Evolutionary conservation across 139 green algal genomes (phyloP), one percentile per base, ranked within the genome.

Genomic region (Haematococcus sp.): DNA sequence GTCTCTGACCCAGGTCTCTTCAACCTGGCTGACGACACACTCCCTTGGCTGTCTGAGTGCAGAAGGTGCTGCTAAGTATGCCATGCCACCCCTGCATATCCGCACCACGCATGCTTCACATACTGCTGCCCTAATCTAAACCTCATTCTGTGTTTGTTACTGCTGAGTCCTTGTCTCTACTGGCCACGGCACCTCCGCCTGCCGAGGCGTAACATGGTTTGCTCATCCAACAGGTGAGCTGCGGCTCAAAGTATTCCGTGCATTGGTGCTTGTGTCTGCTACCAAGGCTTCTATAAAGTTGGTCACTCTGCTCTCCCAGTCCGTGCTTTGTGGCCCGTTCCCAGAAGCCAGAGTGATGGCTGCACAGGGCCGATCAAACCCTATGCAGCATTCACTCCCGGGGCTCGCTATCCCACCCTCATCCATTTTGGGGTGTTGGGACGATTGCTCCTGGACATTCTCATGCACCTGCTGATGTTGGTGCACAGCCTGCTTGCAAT

Each of bases 31-130:
- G 90, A 75, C 73, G 74, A 63, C 61, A 79, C 69, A 78, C 86
- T 90, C 89, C 85, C 85, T 93, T 94, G 84, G 86, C 86, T 94
- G 86, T 88, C 89, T 92, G 89, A 94, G 86, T 84, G 78, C 51
- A 43, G n/a, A 65, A n/a, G 11, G 4, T n/a, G 28, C 4, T 34
- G 4, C 13, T 55, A 16, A 17, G 58, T n/a, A 65, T 34, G 28
- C 58, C 40, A 71, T 59, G 40, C 64, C 52, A 54, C 23, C 63
- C 19, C n/a, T 67, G 56, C n/a, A 15, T n/a, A 7, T 44, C 60
- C 13, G 56, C 17, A 11, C n/a, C 22, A 27, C 30, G 35, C 60
- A 52, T 52, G 33, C 34, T 28, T 81, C 23, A 20, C 34, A 1
- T 35, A 31, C 19, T 71, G 66, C 16, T 68, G 49, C 56, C 11